Percentiles rank a stretch among this genome's conserved stretches.
Conservation (phyloP, 257 asterid genomes). For the Nicotiana benthamiana region DNA sequence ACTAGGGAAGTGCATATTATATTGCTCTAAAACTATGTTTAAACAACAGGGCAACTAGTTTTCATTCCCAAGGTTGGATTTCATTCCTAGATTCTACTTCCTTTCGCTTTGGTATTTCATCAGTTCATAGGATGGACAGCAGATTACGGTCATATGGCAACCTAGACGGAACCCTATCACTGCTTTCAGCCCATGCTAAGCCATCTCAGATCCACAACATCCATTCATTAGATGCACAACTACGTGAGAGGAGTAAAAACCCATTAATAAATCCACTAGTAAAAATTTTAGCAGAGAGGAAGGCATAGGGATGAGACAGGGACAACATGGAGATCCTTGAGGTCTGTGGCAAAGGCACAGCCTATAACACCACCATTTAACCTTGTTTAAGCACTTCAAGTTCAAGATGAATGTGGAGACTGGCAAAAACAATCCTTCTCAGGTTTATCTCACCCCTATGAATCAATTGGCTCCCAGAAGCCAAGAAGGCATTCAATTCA, state of each 20-base stretch:
- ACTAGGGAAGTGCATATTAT: neutral
- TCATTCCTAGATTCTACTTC: neutral
- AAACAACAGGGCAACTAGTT: neutral
- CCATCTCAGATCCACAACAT: neutral
- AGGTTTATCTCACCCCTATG: neutral
- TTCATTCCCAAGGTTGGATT: neutral
- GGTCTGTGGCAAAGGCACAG: neutral
- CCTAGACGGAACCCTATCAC: neutral
- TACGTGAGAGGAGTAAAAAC: neutral
- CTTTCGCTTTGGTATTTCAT: neutral
- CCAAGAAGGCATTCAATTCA: neutral
- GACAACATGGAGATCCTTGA: neutral
- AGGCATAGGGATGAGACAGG: neutral
- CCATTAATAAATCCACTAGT: neutral
- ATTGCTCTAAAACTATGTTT: neutral
- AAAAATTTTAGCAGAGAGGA: neutral
- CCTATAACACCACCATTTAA: neutral
- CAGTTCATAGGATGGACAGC: neutral
- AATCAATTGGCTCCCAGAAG: neutral
- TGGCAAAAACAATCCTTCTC: neutral
- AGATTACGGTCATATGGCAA: neutral
- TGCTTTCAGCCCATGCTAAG: neutral
- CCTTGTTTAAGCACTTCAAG: neutral
- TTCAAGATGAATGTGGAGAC: conserved; percentile 1
- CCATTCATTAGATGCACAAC: neutral